phyloP scores from a whole-genome alignment of 163 green algal species.

The Botryococcus braunii region DNA sequence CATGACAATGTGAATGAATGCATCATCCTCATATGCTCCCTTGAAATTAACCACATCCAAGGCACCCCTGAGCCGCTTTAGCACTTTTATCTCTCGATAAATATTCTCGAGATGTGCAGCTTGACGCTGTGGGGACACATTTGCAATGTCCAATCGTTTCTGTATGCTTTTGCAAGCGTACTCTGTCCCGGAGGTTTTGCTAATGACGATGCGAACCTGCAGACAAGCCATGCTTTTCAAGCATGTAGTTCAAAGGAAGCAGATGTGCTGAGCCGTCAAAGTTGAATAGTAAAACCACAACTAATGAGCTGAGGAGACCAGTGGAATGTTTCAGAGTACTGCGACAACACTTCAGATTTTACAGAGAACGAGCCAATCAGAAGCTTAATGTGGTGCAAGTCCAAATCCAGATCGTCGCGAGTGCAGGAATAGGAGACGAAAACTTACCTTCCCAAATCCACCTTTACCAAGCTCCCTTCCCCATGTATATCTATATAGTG shows the following conservation, averaged over 20 bases:
- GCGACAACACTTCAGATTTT: no score
- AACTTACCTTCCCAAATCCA: conserved; percentile 8
- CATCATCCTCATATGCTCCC: conserved; percentile 78
- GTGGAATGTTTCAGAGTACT: no score
- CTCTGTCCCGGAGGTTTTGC: conserved; percentile 45
- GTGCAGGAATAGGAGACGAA: no score
- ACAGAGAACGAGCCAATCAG: no score
- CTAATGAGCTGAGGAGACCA: no score
- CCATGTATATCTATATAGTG: not conserved
- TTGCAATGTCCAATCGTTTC: conserved; percentile 72
- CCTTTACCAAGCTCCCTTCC: conserved; percentile 7
- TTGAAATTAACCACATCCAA: conserved; percentile 63
- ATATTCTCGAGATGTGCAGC: conserved; percentile 72
- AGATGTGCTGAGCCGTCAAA: no score
- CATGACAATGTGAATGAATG: conserved; percentile 86
- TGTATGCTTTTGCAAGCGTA: conserved; percentile 90
- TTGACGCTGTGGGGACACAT: conserved; percentile 45
- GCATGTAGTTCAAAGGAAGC: no score
- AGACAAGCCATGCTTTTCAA: no score
- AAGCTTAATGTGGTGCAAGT: no score
- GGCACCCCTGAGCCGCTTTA: conserved; percentile 60
- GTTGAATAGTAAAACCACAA: no score
- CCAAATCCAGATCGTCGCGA: no score
- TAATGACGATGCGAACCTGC: conserved; percentile 46
- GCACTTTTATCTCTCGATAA: conserved; percentile 56